Base-by-base conservation (phyloP, 495 filamentous ascomycete genomes). In the Penicillium samsonianum region DNA sequence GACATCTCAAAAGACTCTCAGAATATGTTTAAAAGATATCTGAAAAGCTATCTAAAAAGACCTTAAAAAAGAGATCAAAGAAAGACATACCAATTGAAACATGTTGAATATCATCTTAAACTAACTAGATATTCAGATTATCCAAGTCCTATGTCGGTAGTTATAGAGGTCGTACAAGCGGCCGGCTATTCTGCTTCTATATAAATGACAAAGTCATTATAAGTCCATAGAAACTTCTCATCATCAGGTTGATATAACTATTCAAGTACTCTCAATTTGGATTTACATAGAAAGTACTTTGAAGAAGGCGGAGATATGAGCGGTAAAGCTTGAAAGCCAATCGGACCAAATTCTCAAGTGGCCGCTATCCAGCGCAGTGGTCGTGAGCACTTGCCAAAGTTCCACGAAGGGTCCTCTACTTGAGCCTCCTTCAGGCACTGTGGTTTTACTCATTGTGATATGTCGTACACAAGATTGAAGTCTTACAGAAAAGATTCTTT, bases 271-370 rank as follows among this genome's bases (percentile, higher is more conserved):
- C n/a, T 17, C n/a, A n/a, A n/a, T n/a, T n/a, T n/a, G n/a, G n/a
- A n/a, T n/a, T n/a, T n/a, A n/a, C n/a, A n/a, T n/a, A 33, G 30
- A 14, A 33, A 14, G 12, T 8, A 17, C n/a, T 17, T 17, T n/a
- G 17, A 9, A 38, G 7, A 38, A 38, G 35, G 35, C 35, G 35
- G 35, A 38, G 35, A 17, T 3, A 38, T 17, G 2, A 9, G 35
- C 35, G 35, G 35, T 38, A n/a, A 38, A 37, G 6, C 1, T 8
- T 38, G 0, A 8, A 17, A n/a, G 35, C 35, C 16, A 38, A 17
- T 38, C 5, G 2, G 2, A 17, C 0, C 16, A n/a, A 38, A 17
- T 0, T n/a, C 7, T 2, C 0, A 0, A 9, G 0, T 38, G 35
- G 35, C 6, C 35, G n/a, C 35, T 17, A 38, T 17, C 35, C 2